Conservation (phyloP, 805 yeast genomes). For the Clavispora carvajalis region DNA sequence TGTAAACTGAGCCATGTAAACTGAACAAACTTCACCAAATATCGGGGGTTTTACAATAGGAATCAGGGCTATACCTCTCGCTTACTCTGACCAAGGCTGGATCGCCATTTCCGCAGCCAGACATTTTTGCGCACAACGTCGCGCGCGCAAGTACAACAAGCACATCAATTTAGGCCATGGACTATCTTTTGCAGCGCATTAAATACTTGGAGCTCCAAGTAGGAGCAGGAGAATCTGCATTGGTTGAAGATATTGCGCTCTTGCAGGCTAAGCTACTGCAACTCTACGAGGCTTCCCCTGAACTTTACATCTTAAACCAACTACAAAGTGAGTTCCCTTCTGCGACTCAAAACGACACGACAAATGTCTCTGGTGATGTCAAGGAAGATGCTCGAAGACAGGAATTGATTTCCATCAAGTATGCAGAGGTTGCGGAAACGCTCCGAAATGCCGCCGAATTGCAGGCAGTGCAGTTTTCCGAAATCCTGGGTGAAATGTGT, state of each 20-base stretch:
- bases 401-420: constrained; percentile 19
- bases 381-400: constrained; percentile 11
- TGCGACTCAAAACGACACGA: background rate
- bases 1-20: too few relatives aligned
- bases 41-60: too few relatives aligned
- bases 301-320: constrained; percentile 5
- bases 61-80: too few relatives aligned
- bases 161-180: background rate
- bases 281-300: constrained; percentile 6
- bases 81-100: too few relatives aligned
- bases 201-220: constrained; percentile 5
- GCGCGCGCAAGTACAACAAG: background rate
- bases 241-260: constrained; percentile 4
- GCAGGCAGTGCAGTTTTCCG: constrained; percentile 18
- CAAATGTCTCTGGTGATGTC: background rate
- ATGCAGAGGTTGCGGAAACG: constrained; percentile 18
- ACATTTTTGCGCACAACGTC: background rate
- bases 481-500: constrained; percentile 4
- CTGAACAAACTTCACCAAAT: too few relatives aligned
- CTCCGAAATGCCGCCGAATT: constrained; percentile 18
- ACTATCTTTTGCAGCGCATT: background rate
- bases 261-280: constrained; percentile 8
- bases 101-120: too few relatives aligned
- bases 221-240: background rate
- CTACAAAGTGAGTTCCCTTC: background rate